phyloP scores from a whole-genome alignment of 2,329 filamentous ascomycete species.

The Immersiporthe knoxdaviesiana region DNA sequence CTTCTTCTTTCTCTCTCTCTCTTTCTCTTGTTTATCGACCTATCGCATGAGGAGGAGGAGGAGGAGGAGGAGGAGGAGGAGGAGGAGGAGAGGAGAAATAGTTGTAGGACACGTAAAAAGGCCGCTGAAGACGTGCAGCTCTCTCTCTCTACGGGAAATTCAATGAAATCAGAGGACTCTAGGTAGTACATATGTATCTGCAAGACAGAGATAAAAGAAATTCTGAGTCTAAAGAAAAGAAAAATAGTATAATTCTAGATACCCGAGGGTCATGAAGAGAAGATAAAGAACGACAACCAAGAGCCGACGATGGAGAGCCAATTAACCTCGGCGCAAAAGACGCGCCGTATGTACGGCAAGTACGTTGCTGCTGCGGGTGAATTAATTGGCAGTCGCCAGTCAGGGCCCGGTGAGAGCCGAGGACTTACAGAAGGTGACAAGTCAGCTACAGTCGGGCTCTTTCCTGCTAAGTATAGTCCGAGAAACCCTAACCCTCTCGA shows the following conservation, averaged over 20 bases:
- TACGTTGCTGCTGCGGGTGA: background rate
- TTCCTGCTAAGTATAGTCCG: too few species aligned
- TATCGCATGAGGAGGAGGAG: background rate
- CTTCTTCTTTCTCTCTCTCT: too few species aligned
- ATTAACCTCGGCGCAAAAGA: slow-evolving; percentile 5
- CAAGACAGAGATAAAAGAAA: background rate
- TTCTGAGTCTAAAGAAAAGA: background rate
- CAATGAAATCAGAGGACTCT: background rate
- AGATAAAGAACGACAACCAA: background rate
- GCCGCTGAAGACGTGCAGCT: background rate
- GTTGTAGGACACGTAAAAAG: background rate
- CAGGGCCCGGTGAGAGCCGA: background rate
- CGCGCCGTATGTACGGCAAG: background rate
- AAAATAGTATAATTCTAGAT: background rate
- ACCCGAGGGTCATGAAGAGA: background rate
- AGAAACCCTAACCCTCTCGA: slow-evolving; percentile 14
- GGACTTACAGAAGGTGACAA: background rate
- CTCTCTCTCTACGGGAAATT: background rate
- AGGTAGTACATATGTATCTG: background rate
- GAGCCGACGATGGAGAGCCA: background rate
- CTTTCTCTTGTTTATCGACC: background rate
- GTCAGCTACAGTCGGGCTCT: background rate
- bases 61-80: background rate
- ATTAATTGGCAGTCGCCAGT: too few species aligned
- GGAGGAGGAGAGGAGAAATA: background rate